These are phyloP conservation scores for Cyathus striatus DNA, from an alignment of 768 basidiomycete species.

Conservation along the genomic window DNA sequence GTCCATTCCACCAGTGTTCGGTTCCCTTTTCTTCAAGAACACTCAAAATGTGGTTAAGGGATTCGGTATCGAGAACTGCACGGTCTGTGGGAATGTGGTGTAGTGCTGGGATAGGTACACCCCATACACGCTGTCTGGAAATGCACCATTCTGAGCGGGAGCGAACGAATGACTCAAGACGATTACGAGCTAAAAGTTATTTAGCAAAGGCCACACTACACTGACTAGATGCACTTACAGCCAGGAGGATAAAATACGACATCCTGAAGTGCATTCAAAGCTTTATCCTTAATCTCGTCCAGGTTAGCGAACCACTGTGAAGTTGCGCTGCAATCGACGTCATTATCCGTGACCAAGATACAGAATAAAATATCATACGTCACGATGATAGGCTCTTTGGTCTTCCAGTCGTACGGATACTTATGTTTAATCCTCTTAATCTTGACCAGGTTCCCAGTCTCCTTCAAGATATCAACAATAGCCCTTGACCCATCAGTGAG, in stretches of 20 bases:
- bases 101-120: conserved; percentile 91
- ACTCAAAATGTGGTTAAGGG: conserved; percentile 69
- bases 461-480: conserved; percentile 59
- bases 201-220: neutral
- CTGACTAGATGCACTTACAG: conserved; percentile 39
- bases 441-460: conserved; percentile 53
- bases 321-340: conserved; percentile 58
- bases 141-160: conserved; percentile 99
- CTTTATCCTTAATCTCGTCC: conserved; percentile 74
- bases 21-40: conserved; percentile 73
- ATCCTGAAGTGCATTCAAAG: conserved; percentile 59
- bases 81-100: conserved; percentile 58
- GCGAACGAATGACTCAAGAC: conserved; percentile 82
- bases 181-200: conserved; percentile 60
- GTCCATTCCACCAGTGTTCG: conserved; percentile 90
- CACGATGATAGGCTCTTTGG: conserved; percentile 86
- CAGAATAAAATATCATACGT: conserved; percentile 44
- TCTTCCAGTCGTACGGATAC: conserved; percentile 98
- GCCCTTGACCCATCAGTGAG: conserved; percentile 65
- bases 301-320: conserved; percentile 98
- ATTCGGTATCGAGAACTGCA: conserved; percentile 58
- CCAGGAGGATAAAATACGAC: conserved; percentile 73
- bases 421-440: conserved; percentile 74
- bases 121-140: conserved; percentile 96
- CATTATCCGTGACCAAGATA: neutral